phyloP scores from a whole-genome alignment of 2,329 filamentous ascomycete genomes.

The Rosellinia necatrix region DNA sequence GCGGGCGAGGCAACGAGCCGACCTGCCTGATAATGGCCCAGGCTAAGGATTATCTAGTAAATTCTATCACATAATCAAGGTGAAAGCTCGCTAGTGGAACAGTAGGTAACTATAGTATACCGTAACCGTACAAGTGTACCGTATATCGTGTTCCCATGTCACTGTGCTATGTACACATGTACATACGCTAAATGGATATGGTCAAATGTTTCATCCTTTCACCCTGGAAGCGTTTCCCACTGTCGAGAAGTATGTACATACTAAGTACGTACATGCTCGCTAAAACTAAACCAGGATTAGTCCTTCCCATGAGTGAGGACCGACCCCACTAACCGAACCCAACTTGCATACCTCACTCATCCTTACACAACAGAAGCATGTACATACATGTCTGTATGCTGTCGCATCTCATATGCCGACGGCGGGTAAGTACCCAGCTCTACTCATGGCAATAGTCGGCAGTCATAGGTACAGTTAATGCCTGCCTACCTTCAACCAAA shows the following conservation, averaged over 20 bases:
- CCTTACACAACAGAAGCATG: background rate
- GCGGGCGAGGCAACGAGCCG: background rate
- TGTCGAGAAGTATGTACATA: background rate
- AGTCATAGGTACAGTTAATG: too few species aligned
- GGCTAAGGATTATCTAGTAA: background rate
- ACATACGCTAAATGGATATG: too few species aligned
- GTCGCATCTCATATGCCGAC: background rate
- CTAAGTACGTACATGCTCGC: background rate
- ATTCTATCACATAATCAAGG: too few species aligned
- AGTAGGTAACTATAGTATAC: too few species aligned
- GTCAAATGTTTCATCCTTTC: background rate
- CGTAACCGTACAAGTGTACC: too few species aligned
- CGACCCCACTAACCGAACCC: slow-evolving; percentile 7
- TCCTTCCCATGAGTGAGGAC: background rate
- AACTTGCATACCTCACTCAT: background rate
- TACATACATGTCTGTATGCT: background rate
- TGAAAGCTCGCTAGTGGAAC: too few species aligned
- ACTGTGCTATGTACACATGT: too few species aligned
- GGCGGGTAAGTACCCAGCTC: too few species aligned
- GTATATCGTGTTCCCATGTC: too few species aligned
- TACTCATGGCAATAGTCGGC: too few species aligned
- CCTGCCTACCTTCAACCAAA: too few species aligned
- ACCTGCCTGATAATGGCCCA: background rate
- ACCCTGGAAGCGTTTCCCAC: slow-evolving; percentile 3
- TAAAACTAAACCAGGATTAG: background rate